Percentiles rank a stretch among this genome's conserved stretches.
phyloP scores from a whole-genome alignment of 1,284 basidiomycete genomes.

The Coniophora puteana region DNA sequence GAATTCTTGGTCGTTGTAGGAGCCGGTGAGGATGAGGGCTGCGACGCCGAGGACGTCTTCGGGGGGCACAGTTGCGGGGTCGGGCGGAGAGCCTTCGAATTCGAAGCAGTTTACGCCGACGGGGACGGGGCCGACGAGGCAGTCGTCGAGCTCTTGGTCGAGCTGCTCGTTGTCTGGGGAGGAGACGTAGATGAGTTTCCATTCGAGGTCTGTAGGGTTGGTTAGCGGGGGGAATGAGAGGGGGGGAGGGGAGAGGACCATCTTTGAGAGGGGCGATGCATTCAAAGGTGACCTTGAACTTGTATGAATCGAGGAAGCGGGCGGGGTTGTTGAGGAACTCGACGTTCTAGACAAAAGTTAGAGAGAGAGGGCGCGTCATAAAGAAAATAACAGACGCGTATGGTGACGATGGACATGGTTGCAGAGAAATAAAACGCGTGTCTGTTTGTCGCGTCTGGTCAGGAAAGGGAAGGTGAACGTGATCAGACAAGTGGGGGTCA shows the following conservation, averaged over 20 bases:
- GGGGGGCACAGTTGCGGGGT: constrained; percentile 71
- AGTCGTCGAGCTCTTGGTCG: constrained; percentile 95
- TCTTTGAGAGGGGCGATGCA: constrained; percentile 92
- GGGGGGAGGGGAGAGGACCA: constrained; percentile 46
- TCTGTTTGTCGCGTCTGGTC: too few relatives aligned
- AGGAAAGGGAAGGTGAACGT: constrained; percentile 10
- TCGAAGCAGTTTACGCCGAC: constrained; percentile 96
- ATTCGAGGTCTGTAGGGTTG: constrained; percentile 79
- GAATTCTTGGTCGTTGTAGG: constrained; percentile 94
- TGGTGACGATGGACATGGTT: constrained; percentile 66
- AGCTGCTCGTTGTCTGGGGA: constrained; percentile 89
- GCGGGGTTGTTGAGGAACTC: constrained; percentile 94
- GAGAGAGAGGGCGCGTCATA: not conserved
- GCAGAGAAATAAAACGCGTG: not conserved
- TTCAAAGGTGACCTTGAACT: constrained; percentile 96
- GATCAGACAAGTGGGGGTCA: constrained; percentile 4
- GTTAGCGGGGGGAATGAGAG: not conserved
- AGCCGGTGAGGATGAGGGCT: constrained; percentile 88
- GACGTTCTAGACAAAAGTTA: constrained; percentile 52
- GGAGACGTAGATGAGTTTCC: constrained; percentile 96
- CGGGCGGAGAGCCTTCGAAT: constrained; percentile 79
- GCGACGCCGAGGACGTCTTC: constrained; percentile 89
- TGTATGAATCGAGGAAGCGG: constrained; percentile 87
- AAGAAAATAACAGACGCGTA: constrained; percentile 42
- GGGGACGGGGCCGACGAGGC: constrained; percentile 94